Evolutionary conservation across 371 early-diverging fungal genomes (phyloP), one percentile per base, ranked within the genome.

Genomic region (Phascolomyces articulosus): DNA sequence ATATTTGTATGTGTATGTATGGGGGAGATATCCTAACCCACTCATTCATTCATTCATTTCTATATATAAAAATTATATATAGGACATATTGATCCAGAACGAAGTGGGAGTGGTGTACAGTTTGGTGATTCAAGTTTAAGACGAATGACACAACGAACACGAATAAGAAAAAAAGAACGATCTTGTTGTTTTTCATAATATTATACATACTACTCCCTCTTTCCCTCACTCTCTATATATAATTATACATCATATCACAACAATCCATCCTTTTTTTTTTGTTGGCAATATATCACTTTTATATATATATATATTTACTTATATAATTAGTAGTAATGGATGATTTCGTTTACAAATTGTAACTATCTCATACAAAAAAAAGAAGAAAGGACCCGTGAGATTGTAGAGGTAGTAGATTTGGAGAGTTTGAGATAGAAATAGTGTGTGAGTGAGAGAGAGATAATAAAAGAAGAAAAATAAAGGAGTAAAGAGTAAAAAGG

Each of bases 41-140:
- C 11, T 9, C 11, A 34, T 34, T 34, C 6, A 34, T 34, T 9
- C 11, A 34, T 6, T 34, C 11, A 34, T 34, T 34, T 0, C 0
- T 34, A 34, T 34, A n/a, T n/a, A n/a, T n/a, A n/a, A n/a, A n/a
- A n/a, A n/a, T 34, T 9, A 9, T 34, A 34, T 34, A 34, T 34
- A 79, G 80, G 80, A 9, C 85, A 87, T 70, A 83, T 87, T 58
- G 87, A 87, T 68, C 86, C 87, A 34, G 87, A 87, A 51, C 74
- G 84, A 56, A 85, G 84, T 65, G 87, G 87, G 54, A 85, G 84
- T 48, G 87, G 87, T 21, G 85, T 87, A 40, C 87, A 87, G 38
- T 87, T 85, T 68, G 87, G 87, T 8, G 87, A 87, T 63, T 87
- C 87, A 13, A 84, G 84, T 57, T 65, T 87, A 64, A 65, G 87